phyloP scores from a whole-genome alignment of 2,329 filamentous ascomycete species.

The Aspergillus phoenicis region DNA sequence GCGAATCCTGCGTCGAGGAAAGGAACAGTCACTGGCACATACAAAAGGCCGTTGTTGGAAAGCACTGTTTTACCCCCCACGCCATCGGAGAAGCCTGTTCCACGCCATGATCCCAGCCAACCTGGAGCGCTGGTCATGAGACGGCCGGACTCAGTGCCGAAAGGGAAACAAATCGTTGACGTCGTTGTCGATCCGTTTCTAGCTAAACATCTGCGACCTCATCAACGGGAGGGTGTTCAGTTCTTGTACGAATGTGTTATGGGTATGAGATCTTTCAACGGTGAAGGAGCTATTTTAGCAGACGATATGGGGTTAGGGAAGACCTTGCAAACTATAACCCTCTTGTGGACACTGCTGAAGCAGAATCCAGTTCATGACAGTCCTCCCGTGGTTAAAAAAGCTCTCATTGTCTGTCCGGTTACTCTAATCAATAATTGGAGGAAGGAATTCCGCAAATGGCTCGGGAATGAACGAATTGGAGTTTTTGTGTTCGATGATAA shows the following conservation, averaged over 20 bases:
- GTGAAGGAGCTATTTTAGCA: slow-evolving; percentile 70
- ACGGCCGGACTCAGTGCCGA: slow-evolving; percentile 57
- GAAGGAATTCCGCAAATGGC: slow-evolving; percentile 73
- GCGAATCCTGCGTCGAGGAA: slow-evolving; percentile 43
- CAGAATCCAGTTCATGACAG: slow-evolving; percentile 67
- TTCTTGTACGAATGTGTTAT: slow-evolving; percentile 77
- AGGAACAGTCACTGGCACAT: slow-evolving; percentile 51
- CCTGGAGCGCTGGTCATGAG: slow-evolving; percentile 69
- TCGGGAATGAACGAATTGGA: slow-evolving; percentile 69
- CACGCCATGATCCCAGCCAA: slow-evolving; percentile 66
- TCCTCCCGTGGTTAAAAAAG: slow-evolving; percentile 66
- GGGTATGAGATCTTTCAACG: slow-evolving; percentile 67
- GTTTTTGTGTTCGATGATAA: slow-evolving; percentile 67
- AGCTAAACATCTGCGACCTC: slow-evolving; percentile 63
- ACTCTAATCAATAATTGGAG: slow-evolving; percentile 74
- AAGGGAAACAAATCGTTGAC: slow-evolving; percentile 68
- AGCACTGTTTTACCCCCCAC: slow-evolving; percentile 54
- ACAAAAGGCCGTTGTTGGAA: slow-evolving; percentile 64
- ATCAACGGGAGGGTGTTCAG: slow-evolving; percentile 69
- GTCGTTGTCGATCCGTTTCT: slow-evolving; percentile 72
- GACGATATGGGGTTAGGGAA: slow-evolving; percentile 79
- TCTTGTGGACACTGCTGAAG: slow-evolving; percentile 72
- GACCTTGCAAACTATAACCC: slow-evolving; percentile 70
- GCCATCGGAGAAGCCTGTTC: slow-evolving; percentile 52
- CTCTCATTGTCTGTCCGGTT: slow-evolving; percentile 72